A percentile compares a stretch with the other conserved stretches of the same genome.
Conservation (phyloP, 768 basidiomycete genomes). For the Tylopilus sp. region DNA sequence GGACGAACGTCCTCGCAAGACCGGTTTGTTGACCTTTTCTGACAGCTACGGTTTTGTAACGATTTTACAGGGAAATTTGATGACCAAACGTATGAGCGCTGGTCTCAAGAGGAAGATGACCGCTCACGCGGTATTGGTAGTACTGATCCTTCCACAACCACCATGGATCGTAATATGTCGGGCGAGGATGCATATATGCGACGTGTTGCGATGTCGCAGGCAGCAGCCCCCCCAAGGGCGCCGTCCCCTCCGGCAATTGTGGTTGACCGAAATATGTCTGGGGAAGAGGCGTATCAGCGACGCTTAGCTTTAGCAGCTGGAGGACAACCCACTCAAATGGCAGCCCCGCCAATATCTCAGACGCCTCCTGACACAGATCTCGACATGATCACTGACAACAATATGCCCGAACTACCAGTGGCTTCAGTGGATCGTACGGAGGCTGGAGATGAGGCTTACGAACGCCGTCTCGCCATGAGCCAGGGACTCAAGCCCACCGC, state of each 20-base stretch:
- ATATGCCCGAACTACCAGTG: constrained; percentile 1
- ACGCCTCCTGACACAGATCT: constrained; percentile 18
- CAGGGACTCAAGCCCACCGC: constrained; percentile 32
- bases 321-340: constrained; percentile 14
- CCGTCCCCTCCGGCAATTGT: constrained; percentile 34
- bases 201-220: constrained; percentile 65
- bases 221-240: constrained; percentile 16
- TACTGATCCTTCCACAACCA: constrained; percentile 29
- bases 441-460: constrained; percentile 68
- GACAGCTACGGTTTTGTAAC: constrained; percentile 26
- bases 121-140: constrained; percentile 26
- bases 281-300: constrained; percentile 79
- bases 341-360: constrained; percentile 25
- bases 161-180: constrained; percentile 48
- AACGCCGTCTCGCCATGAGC: constrained; percentile 59
- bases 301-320: constrained; percentile 65
- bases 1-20: constrained; percentile 60
- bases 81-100: constrained; percentile 44
- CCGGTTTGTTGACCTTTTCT: constrained; percentile 43
- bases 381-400: constrained; percentile 4
- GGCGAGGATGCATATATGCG: constrained; percentile 83
- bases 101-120: constrained; percentile 55
- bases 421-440: constrained; percentile 27
- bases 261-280: constrained; percentile 49
- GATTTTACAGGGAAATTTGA: constrained; percentile 32